Evolutionary conservation across 148 eudicot genomes (phyloP), one percentile per base, ranked within the genome.

Genomic region (Fagopyrum homotropicum): DNA sequence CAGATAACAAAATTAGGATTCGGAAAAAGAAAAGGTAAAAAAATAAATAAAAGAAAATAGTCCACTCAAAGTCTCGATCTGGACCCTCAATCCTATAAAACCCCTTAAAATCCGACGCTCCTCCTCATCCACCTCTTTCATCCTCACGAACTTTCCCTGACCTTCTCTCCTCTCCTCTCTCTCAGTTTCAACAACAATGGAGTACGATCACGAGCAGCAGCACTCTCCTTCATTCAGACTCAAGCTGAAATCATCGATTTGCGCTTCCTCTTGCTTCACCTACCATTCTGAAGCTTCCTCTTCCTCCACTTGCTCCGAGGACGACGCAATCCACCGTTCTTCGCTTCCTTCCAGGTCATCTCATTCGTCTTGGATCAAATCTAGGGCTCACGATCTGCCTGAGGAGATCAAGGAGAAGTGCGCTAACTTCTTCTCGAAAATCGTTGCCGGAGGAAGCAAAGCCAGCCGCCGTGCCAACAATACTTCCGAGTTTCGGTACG

Each of bases 401-500:
- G 64, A 71, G 78, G 83, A 81, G 15, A 49, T 73, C 55, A 85
- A 78, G 56, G 74, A 30, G n/a, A 75, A 50, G 60, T 76, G 75
- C 48, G 71, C 75, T 16, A 69, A 63, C 44, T 3, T 81, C 63
- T 78, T 86, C 75, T 81, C 89, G 7, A 78, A 77, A 4, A 68
- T 57, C 12, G 71, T 52, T 15, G 57, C 57, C 17, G 76, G 83
- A 11, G 54, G 76, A 26, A 75, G 77, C 73, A 73, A 83, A 8
- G 49, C 75, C 19, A 74, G 75, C 75, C 84, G 84, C 7, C 81
- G 77, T 30, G 76, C 82, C 4, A 64, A 52, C 16, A 75, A 75
- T 78, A 73, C 86, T 10, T 77, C 79, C 4, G 89, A 88, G 69
- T 88, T 84, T 72, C 73, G 81, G 52, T 88, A 88, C 77, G 89